Evolutionary conservation across 2,329 filamentous ascomycete species (phyloP).

Genomic region (Echinosphaeria canescens): DNA sequence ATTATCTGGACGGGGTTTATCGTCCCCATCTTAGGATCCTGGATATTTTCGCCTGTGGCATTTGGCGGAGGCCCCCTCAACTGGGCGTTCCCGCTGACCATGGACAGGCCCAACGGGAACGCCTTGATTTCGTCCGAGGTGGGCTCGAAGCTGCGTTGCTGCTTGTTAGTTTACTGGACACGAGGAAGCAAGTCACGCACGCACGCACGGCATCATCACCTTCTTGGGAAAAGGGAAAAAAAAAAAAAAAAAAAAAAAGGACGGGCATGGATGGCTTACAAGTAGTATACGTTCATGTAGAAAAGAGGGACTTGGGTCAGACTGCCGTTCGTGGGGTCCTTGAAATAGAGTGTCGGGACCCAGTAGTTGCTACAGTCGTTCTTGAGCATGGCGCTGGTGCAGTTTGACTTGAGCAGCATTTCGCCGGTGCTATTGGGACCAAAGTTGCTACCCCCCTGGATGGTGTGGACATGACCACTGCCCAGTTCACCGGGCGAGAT

Average conservation of each 20-base stretch:
- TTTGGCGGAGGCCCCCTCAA: conserved; percentile 34
- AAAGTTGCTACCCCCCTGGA: conserved; percentile 52
- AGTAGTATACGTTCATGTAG: conserved; percentile 62
- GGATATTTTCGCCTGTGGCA: conserved; percentile 23
- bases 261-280: conserved; percentile 26
- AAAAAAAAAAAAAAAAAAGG: conserved; percentile 1
- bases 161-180: no score
- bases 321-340: conserved; percentile 35
- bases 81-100: conserved; percentile 43
- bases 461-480: conserved; percentile 43
- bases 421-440: conserved; percentile 36
- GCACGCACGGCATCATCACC: no score
- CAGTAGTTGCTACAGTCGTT: conserved; percentile 59
- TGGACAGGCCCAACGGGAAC: conserved; percentile 50
- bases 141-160: conserved; percentile 37
- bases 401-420: conserved; percentile 35
- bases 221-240: conserved; percentile 9
- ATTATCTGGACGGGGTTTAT: conserved; percentile 31
- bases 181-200: no score
- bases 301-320: conserved; percentile 46
- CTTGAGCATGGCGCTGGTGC: conserved; percentile 47
- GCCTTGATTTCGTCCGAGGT: conserved; percentile 43
- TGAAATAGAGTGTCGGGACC: conserved; percentile 51
- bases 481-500: conserved; percentile 31
- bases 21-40: conserved; percentile 26